phyloP scores from a whole-genome alignment of 192 early-diverging fungal species.

The Mortierella claussenii region DNA sequence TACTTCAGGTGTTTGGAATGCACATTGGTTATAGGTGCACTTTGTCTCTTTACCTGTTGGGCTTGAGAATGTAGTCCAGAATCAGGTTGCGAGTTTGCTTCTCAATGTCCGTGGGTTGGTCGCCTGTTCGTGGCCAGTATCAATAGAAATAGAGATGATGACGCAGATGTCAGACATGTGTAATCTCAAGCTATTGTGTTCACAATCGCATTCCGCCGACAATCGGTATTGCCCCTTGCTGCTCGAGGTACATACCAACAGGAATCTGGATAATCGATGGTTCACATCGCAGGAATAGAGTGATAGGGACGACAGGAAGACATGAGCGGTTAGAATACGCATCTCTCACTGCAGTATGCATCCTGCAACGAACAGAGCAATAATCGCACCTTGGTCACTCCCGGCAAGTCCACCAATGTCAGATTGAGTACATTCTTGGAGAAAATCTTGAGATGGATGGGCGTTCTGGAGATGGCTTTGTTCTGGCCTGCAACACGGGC shows the following conservation, averaged over 20 bases:
- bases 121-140: conserved; percentile 61
- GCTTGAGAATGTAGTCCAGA: conserved; percentile 82
- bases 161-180: conserved; percentile 3
- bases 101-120: conserved; percentile 87
- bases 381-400: conserved; percentile 76
- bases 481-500: conserved; percentile 81
- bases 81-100: conserved; percentile 81
- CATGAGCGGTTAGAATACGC: too few species aligned
- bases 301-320: too few species aligned
- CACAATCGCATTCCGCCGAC: not conserved
- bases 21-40: too few species aligned
- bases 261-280: conserved; percentile 44
- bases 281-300: too few species aligned
- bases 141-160: not conserved
- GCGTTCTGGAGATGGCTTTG: conserved; percentile 80
- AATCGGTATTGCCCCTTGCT: too few species aligned
- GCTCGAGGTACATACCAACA: conserved; percentile 49
- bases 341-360: too few species aligned
- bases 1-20: not conserved
- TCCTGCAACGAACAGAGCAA: too few species aligned
- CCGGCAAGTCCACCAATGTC: conserved; percentile 87
- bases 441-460: conserved; percentile 82
- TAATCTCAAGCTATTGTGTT: not conserved
- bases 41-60: conserved; percentile 82
- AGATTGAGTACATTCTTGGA: conserved; percentile 81